Percentiles rank a stretch among this genome's conserved stretches.
These are phyloP conservation scores for Nicotiana paniculata DNA, from an alignment of 257 asterid genomes.

Conservation along the genomic window DNA sequence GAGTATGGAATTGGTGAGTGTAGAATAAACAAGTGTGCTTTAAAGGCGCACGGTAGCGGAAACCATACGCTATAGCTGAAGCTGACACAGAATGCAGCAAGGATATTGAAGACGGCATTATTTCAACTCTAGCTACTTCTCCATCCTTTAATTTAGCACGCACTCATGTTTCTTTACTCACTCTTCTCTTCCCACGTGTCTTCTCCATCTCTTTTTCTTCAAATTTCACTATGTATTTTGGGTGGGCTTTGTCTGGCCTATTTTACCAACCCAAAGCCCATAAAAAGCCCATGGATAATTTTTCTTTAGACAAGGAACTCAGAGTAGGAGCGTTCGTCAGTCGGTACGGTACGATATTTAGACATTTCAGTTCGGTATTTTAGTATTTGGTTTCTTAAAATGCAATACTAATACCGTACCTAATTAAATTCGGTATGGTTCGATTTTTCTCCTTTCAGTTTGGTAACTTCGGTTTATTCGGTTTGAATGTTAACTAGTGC, in stretches of 20 bases:
- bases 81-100: background rate
- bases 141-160: background rate
- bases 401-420: no score
- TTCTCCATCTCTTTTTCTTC: background rate
- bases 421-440: no score
- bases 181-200: background rate
- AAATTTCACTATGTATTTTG: background rate
- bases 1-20: slow-evolving; percentile 21
- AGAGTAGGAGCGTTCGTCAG: no score
- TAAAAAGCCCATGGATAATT: no score
- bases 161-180: background rate
- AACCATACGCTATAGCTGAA: slow-evolving; percentile 25
- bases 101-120: slow-evolving; percentile 9
- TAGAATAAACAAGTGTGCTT: slow-evolving; percentile 20
- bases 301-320: no score
- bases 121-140: background rate
- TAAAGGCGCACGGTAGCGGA: slow-evolving; percentile 54
- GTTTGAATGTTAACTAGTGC: no score
- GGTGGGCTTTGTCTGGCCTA: background rate
- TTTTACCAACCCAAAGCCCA: background rate
- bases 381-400: no score
- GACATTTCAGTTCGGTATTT: no score
- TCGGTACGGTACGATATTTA: no score
- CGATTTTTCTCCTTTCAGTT: no score
- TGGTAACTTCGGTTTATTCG: no score